A percentile compares a stretch with the other conserved stretches of the same genome.
Evolutionary conservation across 345 rosid genomes (phyloP).

Genomic region (Bruguiera parviflora): DNA sequence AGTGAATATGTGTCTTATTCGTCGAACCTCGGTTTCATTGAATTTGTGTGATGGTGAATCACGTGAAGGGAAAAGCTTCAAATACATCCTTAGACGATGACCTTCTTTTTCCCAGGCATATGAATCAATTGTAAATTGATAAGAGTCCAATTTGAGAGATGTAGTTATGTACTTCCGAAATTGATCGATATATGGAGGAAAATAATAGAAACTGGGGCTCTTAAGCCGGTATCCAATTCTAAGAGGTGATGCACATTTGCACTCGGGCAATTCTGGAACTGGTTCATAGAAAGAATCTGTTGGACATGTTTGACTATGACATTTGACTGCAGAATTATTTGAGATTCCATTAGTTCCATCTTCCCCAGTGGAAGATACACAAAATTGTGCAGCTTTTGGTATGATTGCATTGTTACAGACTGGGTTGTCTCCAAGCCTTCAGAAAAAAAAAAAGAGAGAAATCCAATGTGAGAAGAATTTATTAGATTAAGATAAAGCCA

Average conservation of each 20-base stretch:
- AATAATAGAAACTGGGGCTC: conserved; percentile 52
- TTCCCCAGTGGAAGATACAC: conserved; percentile 36
- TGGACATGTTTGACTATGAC: conserved; percentile 43
- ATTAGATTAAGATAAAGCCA: background rate
- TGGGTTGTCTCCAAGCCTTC: conserved; percentile 59
- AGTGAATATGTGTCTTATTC: conserved; percentile 33
- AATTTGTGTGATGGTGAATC: conserved; percentile 15
- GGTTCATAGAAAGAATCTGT: conserved; percentile 17
- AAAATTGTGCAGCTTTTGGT: conserved; percentile 44
- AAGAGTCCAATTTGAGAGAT: conserved; percentile 27
- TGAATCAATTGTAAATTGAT: conserved; percentile 40
- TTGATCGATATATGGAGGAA: conserved; percentile 30
- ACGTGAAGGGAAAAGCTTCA: conserved; percentile 42
- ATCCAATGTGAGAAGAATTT: background rate
- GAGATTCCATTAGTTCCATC: conserved; percentile 26
- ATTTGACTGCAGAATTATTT: conserved; percentile 21
- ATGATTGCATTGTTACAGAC: conserved; percentile 49
- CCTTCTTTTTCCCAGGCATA: conserved; percentile 40
- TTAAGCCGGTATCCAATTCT: conserved; percentile 37
- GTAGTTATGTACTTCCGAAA: conserved; percentile 27
- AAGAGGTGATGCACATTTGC: conserved; percentile 59
- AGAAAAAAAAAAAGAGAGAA: background rate
- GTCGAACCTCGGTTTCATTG: conserved; percentile 31
- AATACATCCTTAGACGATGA: conserved; percentile 39
- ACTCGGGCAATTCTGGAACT: conserved; percentile 37